phyloP scores from a whole-genome alignment of 345 rosid species.

The Salix suchowensis region DNA sequence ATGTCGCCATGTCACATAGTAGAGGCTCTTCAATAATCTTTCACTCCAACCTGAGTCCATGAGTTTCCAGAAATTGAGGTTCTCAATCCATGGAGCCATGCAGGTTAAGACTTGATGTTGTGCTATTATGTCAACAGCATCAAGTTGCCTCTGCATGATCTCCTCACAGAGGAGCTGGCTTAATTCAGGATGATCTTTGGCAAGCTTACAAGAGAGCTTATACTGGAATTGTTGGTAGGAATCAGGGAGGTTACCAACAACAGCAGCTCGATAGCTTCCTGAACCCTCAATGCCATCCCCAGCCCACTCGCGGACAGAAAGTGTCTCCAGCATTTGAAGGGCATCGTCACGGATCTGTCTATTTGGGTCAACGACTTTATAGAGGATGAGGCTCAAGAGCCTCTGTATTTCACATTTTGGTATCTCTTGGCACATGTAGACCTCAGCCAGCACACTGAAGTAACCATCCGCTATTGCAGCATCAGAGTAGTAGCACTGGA shows the following conservation, averaged over 20 bases:
- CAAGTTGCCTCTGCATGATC: constrained; percentile 99
- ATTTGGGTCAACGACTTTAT: constrained; percentile 97
- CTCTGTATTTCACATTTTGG: constrained; percentile 97
- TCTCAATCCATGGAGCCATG: constrained; percentile 99
- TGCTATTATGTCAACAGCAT: constrained; percentile 97
- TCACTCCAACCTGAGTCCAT: constrained; percentile 99
- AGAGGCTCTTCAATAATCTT: constrained; percentile 89
- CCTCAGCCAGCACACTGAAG: constrained; percentile 98
- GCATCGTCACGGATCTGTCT: constrained; percentile 99
- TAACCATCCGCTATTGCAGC: constrained; percentile 95
- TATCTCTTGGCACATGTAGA: constrained; percentile 97
- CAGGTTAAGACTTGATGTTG: constrained; percentile 99
- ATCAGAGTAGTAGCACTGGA: constrained; percentile 94
- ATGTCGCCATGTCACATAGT: constrained; percentile 96
- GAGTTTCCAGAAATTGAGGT: constrained; percentile 96
- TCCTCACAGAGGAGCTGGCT: constrained; percentile 98
- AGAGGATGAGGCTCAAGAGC: constrained; percentile 89
- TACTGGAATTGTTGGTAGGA: constrained; percentile 98
- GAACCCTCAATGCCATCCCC: constrained; percentile 89
- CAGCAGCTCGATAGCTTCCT: constrained; percentile 96
- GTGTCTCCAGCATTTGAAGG: constrained; percentile 99
- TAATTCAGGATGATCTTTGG: constrained; percentile 93
- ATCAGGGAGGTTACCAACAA: constrained; percentile 96
- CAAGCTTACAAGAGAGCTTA: constrained; percentile 93
- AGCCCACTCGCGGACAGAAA: constrained; percentile 97